Base-by-base conservation (phyloP, 768 basidiomycete genomes). In the Exidia glandulosa region DNA sequence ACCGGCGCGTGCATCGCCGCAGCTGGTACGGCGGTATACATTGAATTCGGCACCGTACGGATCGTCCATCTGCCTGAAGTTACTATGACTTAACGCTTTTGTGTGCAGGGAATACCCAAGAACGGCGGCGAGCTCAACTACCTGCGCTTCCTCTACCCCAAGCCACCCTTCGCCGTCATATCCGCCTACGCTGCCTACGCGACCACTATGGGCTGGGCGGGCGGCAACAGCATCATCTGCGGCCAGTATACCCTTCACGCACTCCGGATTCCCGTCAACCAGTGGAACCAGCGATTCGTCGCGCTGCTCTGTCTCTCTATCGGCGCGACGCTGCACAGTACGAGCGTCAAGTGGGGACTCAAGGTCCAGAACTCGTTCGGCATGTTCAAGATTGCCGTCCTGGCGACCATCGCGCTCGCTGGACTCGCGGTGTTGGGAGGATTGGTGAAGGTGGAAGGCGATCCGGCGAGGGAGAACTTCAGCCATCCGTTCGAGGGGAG, bases 91-190 rank as follows among this genome's bases (percentile, higher is more conserved):
- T n/a, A n/a, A n/a, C n/a, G n/a, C n/a, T n/a, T n/a, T n/a, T n/a
- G n/a, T n/a, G n/a, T n/a, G n/a, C n/a, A n/a, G n/a, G n/a, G n/a
- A n/a, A 73, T 89, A 2, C 87, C 87, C 1, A 74, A 81, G 2
- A 88, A 77, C 58, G 87, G 87, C 1, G 87, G 84, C 2, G 87
- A 88, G 73, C 88, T 88, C 72, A 86, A 83, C 57, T 89, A 88
- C 64, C 70, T 89, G 36, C 85, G 87, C 62, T 87, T 77, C 66
- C 79, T 87, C 23, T 88, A 80, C 69, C 74, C 79, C 52, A 75
- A 75, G 3, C 87, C 87, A 4, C 77, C 74, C 55, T 86, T 84
- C 64, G 68, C 88, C 66, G 75, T 73, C 13, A 84, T 84, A 3
- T 87, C 84, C 64, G 65, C 76, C 7, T 88, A 79, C 62, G 76